Base-by-base conservation (phyloP, 768 basidiomycete species). In the Calvatia gigantea region DNA sequence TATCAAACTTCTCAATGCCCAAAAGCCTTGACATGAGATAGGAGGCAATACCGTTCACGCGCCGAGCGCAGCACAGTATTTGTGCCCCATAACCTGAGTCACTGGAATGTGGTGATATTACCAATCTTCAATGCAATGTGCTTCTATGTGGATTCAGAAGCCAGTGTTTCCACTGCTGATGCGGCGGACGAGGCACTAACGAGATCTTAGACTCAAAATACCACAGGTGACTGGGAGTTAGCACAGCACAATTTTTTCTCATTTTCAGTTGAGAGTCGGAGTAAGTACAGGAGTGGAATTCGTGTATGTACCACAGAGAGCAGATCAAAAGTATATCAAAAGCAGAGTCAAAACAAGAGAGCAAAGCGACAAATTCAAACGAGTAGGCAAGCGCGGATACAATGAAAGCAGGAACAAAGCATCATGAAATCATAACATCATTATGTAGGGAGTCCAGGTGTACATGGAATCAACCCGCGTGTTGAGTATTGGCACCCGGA, bases 71-170 rank as follows among this genome's bases (percentile, higher is more conserved):
- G n/a, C 35, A n/a, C 12, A 12, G n/a, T 37, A 12, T 9, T 12
- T n/a, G 35, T 37, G 11, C 7, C n/a, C 3, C n/a, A 33, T 43
- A 37, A 42, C 17, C 8, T 25, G 52, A 42, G 51, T 51, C 51
- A 51, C n/a, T 42, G 42, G 51, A 51, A 51, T n/a, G n/a, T n/a
- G n/a, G n/a, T n/a, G n/a, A n/a, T n/a, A n/a, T n/a, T n/a, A n/a
- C n/a, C n/a, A n/a, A n/a, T n/a, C n/a, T n/a, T n/a, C n/a, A n/a
- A n/a, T n/a, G n/a, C n/a, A n/a, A n/a, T n/a, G 15, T 6, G 29
- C 41, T 52, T 52, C 51, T 52, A 52, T 52, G 28, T 19, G 39
- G 51, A 52, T 52, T 31, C 21, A 52, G 51, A 52, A 43, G 39
- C 25, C 33, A 3, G 2, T 11, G 19, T 3, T 19, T 5, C 17